These are phyloP conservation scores for Xylaria cubensis DNA, from an alignment of 495 filamentous ascomycete species.

Conservation along the genomic window DNA sequence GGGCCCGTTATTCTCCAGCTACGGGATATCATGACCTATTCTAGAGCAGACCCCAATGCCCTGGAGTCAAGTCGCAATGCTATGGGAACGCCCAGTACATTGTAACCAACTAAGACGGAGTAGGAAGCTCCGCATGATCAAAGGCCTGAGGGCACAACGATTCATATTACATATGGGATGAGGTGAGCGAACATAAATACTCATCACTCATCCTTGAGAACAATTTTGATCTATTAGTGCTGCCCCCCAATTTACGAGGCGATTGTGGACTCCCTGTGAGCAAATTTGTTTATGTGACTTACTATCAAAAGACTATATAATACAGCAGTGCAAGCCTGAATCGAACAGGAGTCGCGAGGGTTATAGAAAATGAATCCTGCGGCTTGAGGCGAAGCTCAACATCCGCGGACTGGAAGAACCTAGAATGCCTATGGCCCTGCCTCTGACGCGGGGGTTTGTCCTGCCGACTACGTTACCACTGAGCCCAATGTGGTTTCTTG, in stretches of 20 bases:
- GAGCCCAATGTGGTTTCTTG: background rate
- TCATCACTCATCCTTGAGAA: background rate
- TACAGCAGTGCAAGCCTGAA: background rate
- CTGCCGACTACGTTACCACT: constrained; percentile 3
- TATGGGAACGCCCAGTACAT: background rate
- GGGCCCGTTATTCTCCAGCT: background rate
- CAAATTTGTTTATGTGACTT: background rate
- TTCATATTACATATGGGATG: background rate
- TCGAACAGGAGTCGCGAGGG: background rate
- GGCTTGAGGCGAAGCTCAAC: background rate
- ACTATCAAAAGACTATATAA: background rate
- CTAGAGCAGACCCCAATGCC: background rate
- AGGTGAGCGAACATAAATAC: background rate
- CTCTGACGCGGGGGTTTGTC: background rate
- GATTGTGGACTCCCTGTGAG: background rate
- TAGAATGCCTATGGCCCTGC: background rate
- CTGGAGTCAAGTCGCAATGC: background rate
- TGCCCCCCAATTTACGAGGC: background rate
- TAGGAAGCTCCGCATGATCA: background rate
- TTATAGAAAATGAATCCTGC: background rate
- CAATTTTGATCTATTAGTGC: background rate
- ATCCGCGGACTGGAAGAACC: background rate
- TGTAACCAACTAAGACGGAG: background rate
- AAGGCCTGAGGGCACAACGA: background rate
- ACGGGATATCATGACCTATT: background rate